Conservation (phyloP, 768 basidiomycete genomes). For the Roridomyces roridus region DNA sequence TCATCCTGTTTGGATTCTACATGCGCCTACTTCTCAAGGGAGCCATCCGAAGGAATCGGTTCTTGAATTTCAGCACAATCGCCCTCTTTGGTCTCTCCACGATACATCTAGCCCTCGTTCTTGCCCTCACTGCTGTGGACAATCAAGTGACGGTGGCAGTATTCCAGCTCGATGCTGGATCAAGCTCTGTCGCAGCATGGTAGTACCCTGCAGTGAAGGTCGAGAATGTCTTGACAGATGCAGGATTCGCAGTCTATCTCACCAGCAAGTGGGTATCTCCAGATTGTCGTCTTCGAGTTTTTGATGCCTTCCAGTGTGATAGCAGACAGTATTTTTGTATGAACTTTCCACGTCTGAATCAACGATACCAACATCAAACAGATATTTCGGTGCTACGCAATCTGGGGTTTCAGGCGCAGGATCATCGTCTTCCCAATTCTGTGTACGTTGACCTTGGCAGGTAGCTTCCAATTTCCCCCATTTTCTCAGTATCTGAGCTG, state of each 20-base stretch:
- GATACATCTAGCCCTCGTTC: not conserved
- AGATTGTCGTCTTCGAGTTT: not conserved
- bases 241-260: conserved; percentile 1
- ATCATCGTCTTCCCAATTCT: conserved; percentile 3
- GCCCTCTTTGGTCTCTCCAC: conserved; percentile 5
- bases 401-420: not conserved
- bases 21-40: not conserved
- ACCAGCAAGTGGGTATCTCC: conserved; percentile 9
- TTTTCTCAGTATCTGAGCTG: too few species aligned
- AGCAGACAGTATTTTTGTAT: conserved; percentile 12
- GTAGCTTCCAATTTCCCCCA: not conserved
- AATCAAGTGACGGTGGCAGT: not conserved
- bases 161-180: not conserved
- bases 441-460: not conserved
- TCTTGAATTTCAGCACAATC: not conserved
- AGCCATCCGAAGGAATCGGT: not conserved
- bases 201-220: too few species aligned
- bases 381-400: conserved; percentile 15
- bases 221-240: too few species aligned
- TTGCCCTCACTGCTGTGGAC: not conserved
- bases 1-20: conserved; percentile 6
- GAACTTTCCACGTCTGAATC: not conserved
- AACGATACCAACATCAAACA: not conserved
- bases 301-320: not conserved
- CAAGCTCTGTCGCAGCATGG: too few species aligned